Conservation (phyloP, 805 yeast genomes). For the Schwanniomyces polymorphus region DNA sequence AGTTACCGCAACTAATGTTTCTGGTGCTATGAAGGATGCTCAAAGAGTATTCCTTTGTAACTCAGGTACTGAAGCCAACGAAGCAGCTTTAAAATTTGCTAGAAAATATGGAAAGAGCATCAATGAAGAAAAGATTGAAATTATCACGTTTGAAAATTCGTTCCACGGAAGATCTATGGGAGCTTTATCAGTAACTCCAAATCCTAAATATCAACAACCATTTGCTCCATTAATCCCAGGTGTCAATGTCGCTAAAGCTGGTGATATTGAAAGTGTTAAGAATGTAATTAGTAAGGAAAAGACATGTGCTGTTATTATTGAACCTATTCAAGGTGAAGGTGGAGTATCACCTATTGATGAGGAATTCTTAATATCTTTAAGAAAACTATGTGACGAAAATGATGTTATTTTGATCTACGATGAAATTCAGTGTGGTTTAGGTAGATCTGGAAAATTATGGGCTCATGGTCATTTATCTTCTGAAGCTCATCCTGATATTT, state of each 20-base stretch:
- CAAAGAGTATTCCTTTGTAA: slow-evolving; percentile 66
- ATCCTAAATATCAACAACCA: slow-evolving; percentile 89
- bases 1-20: slow-evolving; percentile 62
- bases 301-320: slow-evolving; percentile 90
- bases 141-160: slow-evolving; percentile 83
- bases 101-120: slow-evolving; percentile 73
- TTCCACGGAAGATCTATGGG: slow-evolving; percentile 98
- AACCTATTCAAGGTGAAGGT: slow-evolving; percentile 98
- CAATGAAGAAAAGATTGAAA: slow-evolving; percentile 60
- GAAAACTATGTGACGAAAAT: slow-evolving; percentile 63
- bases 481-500: slow-evolving; percentile 90
- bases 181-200: slow-evolving; percentile 87
- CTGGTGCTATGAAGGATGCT: slow-evolving; percentile 83
- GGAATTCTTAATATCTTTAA: slow-evolving; percentile 66
- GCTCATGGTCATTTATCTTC: slow-evolving; percentile 76
- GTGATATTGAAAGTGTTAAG: slow-evolving; percentile 60
- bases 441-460: slow-evolving; percentile 92
- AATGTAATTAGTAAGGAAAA: slow-evolving; percentile 52
- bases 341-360: slow-evolving; percentile 73
- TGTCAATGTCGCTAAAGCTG: slow-evolving; percentile 64
- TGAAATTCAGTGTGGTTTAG: slow-evolving; percentile 96
- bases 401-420: slow-evolving; percentile 83
- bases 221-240: slow-evolving; percentile 93
- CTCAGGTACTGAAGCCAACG: slow-evolving; percentile 62
- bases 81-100: slow-evolving; percentile 61